These are phyloP conservation scores for Candida pseudofarinosa DNA, from an alignment of 805 yeast genomes.

Conservation along the genomic window DNA sequence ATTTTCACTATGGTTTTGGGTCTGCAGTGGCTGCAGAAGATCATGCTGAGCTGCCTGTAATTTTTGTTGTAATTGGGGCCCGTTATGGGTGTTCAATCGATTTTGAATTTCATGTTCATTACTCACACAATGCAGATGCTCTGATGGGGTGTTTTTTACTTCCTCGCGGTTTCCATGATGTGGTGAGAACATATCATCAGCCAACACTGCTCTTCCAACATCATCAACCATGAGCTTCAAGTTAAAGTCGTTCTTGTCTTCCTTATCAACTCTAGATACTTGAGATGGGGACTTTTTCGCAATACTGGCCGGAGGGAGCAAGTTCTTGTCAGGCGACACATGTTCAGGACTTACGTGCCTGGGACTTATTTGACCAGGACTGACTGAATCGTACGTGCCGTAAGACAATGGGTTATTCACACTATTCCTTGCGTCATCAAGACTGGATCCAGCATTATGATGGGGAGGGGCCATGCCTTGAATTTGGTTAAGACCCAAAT, in stretches of 20 bases:
- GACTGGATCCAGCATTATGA: background rate
- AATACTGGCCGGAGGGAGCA: slow-evolving; percentile 12
- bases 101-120: background rate
- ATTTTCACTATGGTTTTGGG: background rate
- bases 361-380: background rate
- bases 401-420: background rate
- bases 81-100: background rate
- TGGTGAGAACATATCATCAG: slow-evolving; percentile 13
- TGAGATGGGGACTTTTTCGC: background rate
- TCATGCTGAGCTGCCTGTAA: background rate
- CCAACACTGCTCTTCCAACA: slow-evolving; percentile 38
- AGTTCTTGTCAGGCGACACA: slow-evolving; percentile 4
- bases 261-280: background rate
- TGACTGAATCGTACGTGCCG: background rate
- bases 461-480: background rate
- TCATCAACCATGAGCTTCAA: slow-evolving; percentile 37
- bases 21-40: background rate
- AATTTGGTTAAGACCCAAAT: background rate
- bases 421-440: background rate
- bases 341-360: background rate
- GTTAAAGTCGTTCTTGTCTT: slow-evolving; percentile 20
- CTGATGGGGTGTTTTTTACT: background rate
- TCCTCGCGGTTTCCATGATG: background rate
- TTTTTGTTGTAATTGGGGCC: background rate
- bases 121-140: background rate